Percentiles rank a stretch among this genome's conserved stretches.
These are phyloP conservation scores for Atalantia buxifolia DNA, from an alignment of 345 rosid genomes.

Conservation along the genomic window DNA sequence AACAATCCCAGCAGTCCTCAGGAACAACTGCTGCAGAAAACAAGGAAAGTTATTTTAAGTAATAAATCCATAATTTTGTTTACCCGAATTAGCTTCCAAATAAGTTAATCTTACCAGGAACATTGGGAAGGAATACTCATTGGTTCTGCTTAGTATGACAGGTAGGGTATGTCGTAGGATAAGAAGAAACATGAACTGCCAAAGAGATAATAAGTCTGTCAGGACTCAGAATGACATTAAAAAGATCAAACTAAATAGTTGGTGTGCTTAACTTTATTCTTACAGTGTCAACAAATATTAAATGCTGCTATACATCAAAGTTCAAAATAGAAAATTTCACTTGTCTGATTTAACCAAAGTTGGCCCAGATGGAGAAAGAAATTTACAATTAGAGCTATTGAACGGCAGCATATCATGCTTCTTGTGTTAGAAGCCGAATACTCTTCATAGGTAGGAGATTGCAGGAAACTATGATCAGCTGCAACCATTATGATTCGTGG, in stretches of 20 bases:
- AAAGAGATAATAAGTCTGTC: slow-evolving; percentile 3
- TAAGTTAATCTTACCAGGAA: slow-evolving; percentile 40
- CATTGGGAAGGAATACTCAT: slow-evolving; percentile 49
- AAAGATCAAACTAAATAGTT: neutral
- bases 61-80: neutral
- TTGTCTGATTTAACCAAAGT: neutral
- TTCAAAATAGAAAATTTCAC: neutral
- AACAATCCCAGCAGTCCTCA: slow-evolving; percentile 57
- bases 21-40: slow-evolving; percentile 47
- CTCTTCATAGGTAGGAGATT: slow-evolving; percentile 38
- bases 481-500: slow-evolving; percentile 71
- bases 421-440: slow-evolving; percentile 49
- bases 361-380: slow-evolving; percentile 2
- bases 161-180: slow-evolving; percentile 78
- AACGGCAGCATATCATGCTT: slow-evolving; percentile 56
- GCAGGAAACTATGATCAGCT: slow-evolving; percentile 43
- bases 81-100: neutral
- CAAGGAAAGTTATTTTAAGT: neutral
- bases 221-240: neutral
- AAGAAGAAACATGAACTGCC: slow-evolving; percentile 84
- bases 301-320: neutral
- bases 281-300: neutral
- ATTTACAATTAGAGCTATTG: slow-evolving; percentile 59
- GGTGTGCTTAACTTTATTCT: neutral
- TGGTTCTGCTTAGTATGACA: slow-evolving; percentile 37